Base-by-base conservation (phyloP, 345 rosid species). In the Ceriops zippeliana region DNA sequence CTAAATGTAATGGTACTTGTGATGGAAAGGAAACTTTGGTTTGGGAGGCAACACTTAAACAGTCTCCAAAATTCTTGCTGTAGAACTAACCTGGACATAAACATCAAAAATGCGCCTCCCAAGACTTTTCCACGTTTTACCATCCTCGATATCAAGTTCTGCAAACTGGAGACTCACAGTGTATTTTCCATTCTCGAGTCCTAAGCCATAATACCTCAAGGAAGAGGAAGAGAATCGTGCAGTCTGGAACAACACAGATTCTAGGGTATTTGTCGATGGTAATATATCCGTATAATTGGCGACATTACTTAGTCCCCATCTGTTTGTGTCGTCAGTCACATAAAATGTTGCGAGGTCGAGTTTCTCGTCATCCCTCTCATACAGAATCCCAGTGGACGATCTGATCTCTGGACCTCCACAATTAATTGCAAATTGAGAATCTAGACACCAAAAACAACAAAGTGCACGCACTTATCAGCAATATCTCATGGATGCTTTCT, bases 131-230 rank as follows among this genome's bases (percentile, higher is more conserved):
- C 87, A 86, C 4, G 70, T 58, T 10, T 22, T 63, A 15, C 74
- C 59, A 47, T 71, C 70, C 34, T 2, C 22, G 49, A 81, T 79
- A 26, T 38, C 58, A 26, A 27, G 65, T 74, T 86, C 90, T 21
- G 84, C 80, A 79, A 86, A 86, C 63, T 73, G 81, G 53, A 86
- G 83, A 52, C 38, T 67, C 47, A 86, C 81, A 56, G 70, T 86
- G 74, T 91, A 91, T 81, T 85, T 84, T 21, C 92, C 97, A 83
- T 89, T 89, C 83, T 91, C 68, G 24, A 91, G 92, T 56, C 97
- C 96, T 77, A 91, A 73, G 11, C 96, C 96, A 32, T 85, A 91
- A 79, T 89, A 89, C 77, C 91, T 83, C 62, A 91, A 63, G 16
- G 97, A 89, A 7, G 91, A 83, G 69, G 91, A 84, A 61, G 97